Base-by-base conservation (phyloP, 495 filamentous ascomycete species). In the Recurvomyces mirabilis region DNA sequence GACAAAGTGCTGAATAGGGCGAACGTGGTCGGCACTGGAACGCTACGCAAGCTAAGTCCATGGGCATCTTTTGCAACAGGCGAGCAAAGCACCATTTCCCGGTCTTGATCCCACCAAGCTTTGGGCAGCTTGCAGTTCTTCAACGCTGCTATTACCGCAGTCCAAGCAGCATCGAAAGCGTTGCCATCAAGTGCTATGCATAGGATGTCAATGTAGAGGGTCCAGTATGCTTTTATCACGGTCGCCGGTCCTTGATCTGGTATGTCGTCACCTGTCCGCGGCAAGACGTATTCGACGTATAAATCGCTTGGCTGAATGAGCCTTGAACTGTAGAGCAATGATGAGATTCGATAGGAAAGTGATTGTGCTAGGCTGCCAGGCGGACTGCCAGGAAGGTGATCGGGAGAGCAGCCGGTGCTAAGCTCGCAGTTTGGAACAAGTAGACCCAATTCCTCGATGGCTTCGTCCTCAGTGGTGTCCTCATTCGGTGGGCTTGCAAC, bases 351-450 rank as follows among this genome's bases (percentile, higher is more conserved):
- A 25, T 86, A 81, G 17, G 81, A 78, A 6, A 94, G 66, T 5
- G 81, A 79, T 69, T 98, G 91, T 18, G 87, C 88, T 7, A 87
- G 68, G 1, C 77, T 69, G 0, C 75, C 78, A 0, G 91, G 91
- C 24, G 55, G 42, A 13, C 79, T 75, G 39, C 88, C 85, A 0
- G 91, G 87, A 19, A 93, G 70, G 58, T 86, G 83, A 22, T 80
- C 75, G 0, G 88, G 85, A 6, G 85, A 80, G 60, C 84, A 93
- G 9, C 91, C 91, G 9, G 91, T 96, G 22, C 77, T 68, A 20
- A 98, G 64, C 52, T 94, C 91, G 20, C 96, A 68, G 56, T 98
- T 96, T 3, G 91, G 93, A 10, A 98, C 91, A 7, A 96, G 67
- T 23, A 98, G 66, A 44, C 79, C 76, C 53, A 84, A 57, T 26